phyloP scores from a whole-genome alignment of 2,329 filamentous ascomycete genomes.

The Pyrenophora graminea region DNA sequence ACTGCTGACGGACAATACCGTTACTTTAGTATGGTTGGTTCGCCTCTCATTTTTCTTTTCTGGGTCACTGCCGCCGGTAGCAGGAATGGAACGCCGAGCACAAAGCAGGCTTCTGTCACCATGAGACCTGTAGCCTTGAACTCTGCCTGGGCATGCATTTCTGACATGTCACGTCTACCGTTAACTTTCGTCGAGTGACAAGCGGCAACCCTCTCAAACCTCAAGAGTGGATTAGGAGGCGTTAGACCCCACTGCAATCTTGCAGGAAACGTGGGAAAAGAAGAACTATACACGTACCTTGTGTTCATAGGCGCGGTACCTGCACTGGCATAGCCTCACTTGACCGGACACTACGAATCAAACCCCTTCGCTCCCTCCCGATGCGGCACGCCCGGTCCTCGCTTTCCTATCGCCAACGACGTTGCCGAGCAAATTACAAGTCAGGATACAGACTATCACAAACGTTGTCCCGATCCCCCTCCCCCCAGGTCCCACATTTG shows the following conservation, averaged over 20 bases:
- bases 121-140: constrained; percentile 3
- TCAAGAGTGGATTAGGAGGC: too few relatives aligned
- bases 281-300: constrained; percentile 5
- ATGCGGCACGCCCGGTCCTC: constrained; percentile 7
- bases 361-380: constrained; percentile 1
- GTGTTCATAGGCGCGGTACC: constrained; percentile 5
- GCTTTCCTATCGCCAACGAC: background rate
- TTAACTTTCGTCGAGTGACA: too few relatives aligned
- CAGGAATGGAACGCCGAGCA: background rate
- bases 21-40: constrained; percentile 5
- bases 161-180: background rate
- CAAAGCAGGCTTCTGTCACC: constrained; percentile 4
- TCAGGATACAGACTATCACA: background rate
- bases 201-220: too few relatives aligned
- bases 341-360: constrained; percentile 4
- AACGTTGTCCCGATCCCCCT: background rate
- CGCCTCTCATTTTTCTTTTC: constrained; percentile 4
- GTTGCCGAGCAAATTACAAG: constrained; percentile 2
- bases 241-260: background rate
- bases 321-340: background rate
- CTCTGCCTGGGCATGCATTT: background rate
- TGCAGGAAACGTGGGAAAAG: background rate
- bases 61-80: constrained; percentile 4
- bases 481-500: background rate
- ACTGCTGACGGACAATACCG: constrained; percentile 3